Evolutionary conservation across 495 filamentous ascomycete genomes (phyloP), one percentile per base, ranked within the genome.

Genomic region (Aspergillus indologenus): DNA sequence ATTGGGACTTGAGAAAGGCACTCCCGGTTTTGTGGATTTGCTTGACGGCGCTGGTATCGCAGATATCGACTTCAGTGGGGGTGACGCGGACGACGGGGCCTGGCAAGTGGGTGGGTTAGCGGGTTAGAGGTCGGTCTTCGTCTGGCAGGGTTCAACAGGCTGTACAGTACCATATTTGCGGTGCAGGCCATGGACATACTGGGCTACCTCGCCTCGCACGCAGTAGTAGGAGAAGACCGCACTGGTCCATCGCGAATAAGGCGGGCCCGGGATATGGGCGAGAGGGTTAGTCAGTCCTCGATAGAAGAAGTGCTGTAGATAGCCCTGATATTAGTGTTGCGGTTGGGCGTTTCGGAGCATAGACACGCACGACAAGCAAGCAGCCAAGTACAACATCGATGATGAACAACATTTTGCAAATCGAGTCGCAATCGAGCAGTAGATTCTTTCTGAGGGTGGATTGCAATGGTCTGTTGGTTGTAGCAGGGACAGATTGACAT

Each of bases 41-140:
- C 46, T 71, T 68, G 1, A 59, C 68, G 18, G 68, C 61, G 11
- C 51, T 26, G 15, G 69, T 54, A 43, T 78, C 72, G 20, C 61
- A 55, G 20, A 80, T 59, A 52, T 69, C 72, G 51, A 77, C 63
- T 45, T 75, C 69, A 4, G 56, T 50, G 15, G 76, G 76, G 24
- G 59, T 60, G 44, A 79, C 59, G n/a, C 78, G 77, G 8, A 80
- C 77, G 7, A 79, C 45, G 20, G 74, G 66, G 34, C 75, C 72
- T 78, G 54, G 18, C 31, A 24, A 2, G 24, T 44, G 7, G 47
- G 22, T 43, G 31, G 18, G 15, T n/a, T n/a, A n/a, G n/a, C n/a
- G n/a, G n/a, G n/a, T n/a, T 18, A 52, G 19, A 19, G 26, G 17
- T 46, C 40, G 50, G 19, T 17, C 19, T 53, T 14, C 42, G 15